Evolutionary conservation across 495 filamentous ascomycete species (phyloP), one percentile per base, ranked within the genome.

Genomic region (Terfezia boudieri): DNA sequence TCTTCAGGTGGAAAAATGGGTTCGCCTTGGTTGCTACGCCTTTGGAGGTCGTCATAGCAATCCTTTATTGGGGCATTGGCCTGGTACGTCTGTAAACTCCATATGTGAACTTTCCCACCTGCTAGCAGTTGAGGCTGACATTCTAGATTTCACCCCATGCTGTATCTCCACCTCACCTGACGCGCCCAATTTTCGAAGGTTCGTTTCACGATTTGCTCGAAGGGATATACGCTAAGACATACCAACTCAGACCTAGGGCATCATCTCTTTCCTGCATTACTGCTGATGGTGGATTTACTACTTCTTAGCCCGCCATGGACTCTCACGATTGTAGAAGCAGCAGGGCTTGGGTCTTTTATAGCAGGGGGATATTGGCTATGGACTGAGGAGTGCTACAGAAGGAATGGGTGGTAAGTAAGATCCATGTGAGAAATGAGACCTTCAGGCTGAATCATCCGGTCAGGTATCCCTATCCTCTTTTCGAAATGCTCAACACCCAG

Each of bases 331-430:
- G 60, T 80, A 0, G 74, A 77, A 4, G 74, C 81, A 0, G 68
- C 87, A 48, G 71, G 71, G 0, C 58, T 86, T 46, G 85, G 80
- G 54, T 71, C 71, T 36, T 59, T 62, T 16, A 69, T 92, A 55
- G 84, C 84, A 2, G 76, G 86, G 53, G 67, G 70, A 12, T 94
- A 94, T 67, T 94, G 84, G 84, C 74, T 80, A 55, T 93, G 87
- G 87, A 75, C 93, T 8, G 85, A 94, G 64, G 73, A 73, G 23
- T 46, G 41, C 41, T 46, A 46, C 41, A 46, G 41, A 20, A 14
- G 75, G 53, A 93, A 93, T 59, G 83, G 84, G 63, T 87, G 77
- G 77, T 81, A 64, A 63, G 75, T 65, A 7, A 37, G 20, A 38
- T 20, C 49, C 9, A 1, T 20, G 11, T 59, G 36, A 56, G 9